Evolutionary conservation across 768 basidiomycete species (phyloP).

Genomic region (Leccinum barrowsii): DNA sequence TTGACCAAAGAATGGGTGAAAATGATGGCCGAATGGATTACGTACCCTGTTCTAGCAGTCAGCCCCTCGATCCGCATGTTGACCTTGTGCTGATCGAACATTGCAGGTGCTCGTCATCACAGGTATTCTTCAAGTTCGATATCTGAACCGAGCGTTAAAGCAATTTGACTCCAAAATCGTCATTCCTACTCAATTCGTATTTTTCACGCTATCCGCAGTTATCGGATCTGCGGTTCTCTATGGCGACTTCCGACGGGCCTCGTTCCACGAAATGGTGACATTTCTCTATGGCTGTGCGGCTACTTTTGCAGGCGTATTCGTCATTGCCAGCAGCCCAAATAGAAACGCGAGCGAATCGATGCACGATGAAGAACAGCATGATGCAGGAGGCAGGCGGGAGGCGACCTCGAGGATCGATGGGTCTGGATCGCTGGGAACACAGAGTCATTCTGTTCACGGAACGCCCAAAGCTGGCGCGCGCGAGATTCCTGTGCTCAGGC

Average conservation of each 20-base stretch:
- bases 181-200: slow-evolving; percentile 91
- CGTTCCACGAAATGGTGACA: slow-evolving; percentile 77
- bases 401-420: slow-evolving; percentile 27
- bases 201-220: slow-evolving; percentile 92
- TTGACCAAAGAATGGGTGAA: slow-evolving; percentile 74
- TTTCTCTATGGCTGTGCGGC: slow-evolving; percentile 85
- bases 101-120: slow-evolving; percentile 64
- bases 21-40: slow-evolving; percentile 77
- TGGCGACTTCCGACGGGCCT: slow-evolving; percentile 83
- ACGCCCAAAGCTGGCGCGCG: slow-evolving; percentile 41
- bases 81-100: slow-evolving; percentile 6
- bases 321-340: slow-evolving; percentile 68
- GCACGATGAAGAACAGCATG: slow-evolving; percentile 31
- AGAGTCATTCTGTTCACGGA: slow-evolving; percentile 41
- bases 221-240: slow-evolving; percentile 91
- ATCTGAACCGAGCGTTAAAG: slow-evolving; percentile 85
- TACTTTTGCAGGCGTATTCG: slow-evolving; percentile 88
- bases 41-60: slow-evolving; percentile 75
- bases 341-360: slow-evolving; percentile 26
- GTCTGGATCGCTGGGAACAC: slow-evolving; percentile 22
- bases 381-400: slow-evolving; percentile 29
- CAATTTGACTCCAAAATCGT: slow-evolving; percentile 93
- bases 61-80: slow-evolving; percentile 18
- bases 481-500: slow-evolving; percentile 46
- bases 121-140: slow-evolving; percentile 80